phyloP scores from a whole-genome alignment of 352 stramenopile species.

The Pythium aphanidermatum region DNA sequence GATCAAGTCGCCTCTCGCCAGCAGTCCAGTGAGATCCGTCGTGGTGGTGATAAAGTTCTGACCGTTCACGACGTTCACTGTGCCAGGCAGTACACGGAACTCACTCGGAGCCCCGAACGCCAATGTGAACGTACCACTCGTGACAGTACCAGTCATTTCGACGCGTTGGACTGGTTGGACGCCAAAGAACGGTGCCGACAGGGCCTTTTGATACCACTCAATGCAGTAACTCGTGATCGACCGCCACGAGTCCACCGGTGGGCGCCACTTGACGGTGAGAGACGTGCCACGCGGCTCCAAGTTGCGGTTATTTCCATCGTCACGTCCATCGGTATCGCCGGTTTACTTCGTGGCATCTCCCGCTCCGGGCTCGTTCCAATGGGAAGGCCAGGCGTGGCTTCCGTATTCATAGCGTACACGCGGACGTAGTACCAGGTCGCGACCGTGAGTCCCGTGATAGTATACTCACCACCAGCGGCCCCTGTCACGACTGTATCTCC shows the following conservation, averaged over 20 bases:
- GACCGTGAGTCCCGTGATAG: slow-evolving; percentile 43
- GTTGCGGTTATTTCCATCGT: slow-evolving; percentile 29
- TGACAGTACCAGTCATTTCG: slow-evolving; percentile 40
- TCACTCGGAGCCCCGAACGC: slow-evolving; percentile 31
- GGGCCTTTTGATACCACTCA: slow-evolving; percentile 67
- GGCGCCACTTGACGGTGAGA: slow-evolving; percentile 49
- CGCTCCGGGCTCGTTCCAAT: slow-evolving; percentile 36
- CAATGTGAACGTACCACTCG: slow-evolving; percentile 53
- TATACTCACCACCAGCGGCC: slow-evolving; percentile 26
- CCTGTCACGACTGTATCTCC: slow-evolving; percentile 26
- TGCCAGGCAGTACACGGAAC: slow-evolving; percentile 41
- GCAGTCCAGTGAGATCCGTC: slow-evolving; percentile 79
- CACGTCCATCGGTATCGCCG: slow-evolving; percentile 25
- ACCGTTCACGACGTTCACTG: slow-evolving; percentile 42
- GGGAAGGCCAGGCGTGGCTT: slow-evolving; percentile 37
- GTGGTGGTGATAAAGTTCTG: slow-evolving; percentile 72
- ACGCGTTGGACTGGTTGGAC: slow-evolving; percentile 44
- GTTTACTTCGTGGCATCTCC: slow-evolving; percentile 69
- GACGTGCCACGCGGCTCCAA: slow-evolving; percentile 32
- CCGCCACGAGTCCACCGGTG: slow-evolving; percentile 20
- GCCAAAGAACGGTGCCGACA: slow-evolving; percentile 53
- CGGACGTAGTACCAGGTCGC: slow-evolving; percentile 54
- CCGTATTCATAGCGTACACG: slow-evolving; percentile 60
- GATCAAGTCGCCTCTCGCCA: slow-evolving; percentile 81
- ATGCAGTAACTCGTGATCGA: slow-evolving; percentile 38